These are phyloP conservation scores for Pythium utonaiense DNA, from an alignment of 352 stramenopile genomes.

Conservation along the genomic window DNA sequence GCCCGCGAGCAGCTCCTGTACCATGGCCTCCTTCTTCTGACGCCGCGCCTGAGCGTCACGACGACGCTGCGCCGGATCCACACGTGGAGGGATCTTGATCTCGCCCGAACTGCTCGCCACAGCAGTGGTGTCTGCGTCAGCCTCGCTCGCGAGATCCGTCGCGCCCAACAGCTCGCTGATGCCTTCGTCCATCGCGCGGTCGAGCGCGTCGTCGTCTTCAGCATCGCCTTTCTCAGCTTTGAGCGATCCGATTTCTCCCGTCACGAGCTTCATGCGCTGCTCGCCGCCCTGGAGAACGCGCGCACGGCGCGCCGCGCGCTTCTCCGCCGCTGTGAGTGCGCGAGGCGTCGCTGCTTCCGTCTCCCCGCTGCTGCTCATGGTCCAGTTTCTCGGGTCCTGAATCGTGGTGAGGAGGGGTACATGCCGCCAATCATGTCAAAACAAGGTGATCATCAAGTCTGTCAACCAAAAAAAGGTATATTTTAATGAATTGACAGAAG, in stretches of 20 bases:
- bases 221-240: conserved; percentile 31
- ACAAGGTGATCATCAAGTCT: neutral
- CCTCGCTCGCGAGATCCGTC: conserved; percentile 1
- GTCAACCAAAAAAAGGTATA: neutral
- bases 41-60: conserved; percentile 61
- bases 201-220: conserved; percentile 22
- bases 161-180: conserved; percentile 40
- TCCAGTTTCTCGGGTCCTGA: neutral
- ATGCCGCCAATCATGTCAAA: neutral
- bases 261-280: conserved; percentile 62
- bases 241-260: conserved; percentile 56
- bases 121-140: neutral
- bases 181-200: conserved; percentile 44
- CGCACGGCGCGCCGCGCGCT: conserved; percentile 59
- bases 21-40: conserved; percentile 52
- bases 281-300: conserved; percentile 60
- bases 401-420: neutral
- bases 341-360: conserved; percentile 4
- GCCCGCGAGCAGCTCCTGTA: conserved; percentile 48
- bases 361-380: conserved; percentile 3
- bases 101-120: conserved; percentile 10
- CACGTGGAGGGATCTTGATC: conserved; percentile 41
- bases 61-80: conserved; percentile 61
- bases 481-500: neutral
- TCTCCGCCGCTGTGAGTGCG: conserved; percentile 44